A percentile compares a stretch with the other conserved stretches of the same genome.
Evolutionary conservation across 75 land plant species (phyloP).

Genomic region (Ceratopteris richardii): DNA sequence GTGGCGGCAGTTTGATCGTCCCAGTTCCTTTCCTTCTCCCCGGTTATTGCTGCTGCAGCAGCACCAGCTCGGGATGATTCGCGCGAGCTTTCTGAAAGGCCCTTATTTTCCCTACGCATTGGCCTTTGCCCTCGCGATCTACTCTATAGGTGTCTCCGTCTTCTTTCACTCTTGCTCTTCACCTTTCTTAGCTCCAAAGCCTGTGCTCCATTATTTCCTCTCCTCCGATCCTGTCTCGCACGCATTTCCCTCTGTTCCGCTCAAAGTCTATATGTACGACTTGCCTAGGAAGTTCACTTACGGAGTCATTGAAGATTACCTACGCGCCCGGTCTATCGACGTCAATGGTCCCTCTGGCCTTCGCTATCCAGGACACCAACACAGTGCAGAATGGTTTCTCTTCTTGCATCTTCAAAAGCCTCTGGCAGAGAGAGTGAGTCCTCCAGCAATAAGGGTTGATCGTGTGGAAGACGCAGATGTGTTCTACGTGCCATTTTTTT

Average conservation of each 20-base stretch:
- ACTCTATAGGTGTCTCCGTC: constrained; percentile 2
- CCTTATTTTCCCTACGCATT: neutral
- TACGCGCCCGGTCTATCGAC: constrained; percentile 20
- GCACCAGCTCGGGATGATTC: too few species aligned
- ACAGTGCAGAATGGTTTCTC: constrained; percentile 75
- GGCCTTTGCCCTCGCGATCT: constrained; percentile 3
- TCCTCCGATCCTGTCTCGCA: neutral
- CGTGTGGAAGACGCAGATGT: constrained; percentile 64
- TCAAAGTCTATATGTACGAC: constrained; percentile 62
- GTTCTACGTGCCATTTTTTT: constrained; percentile 87
- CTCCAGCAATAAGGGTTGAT: constrained; percentile 30
- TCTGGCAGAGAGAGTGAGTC: constrained; percentile 1
- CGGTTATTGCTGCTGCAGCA: neutral
- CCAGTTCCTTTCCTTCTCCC: neutral
- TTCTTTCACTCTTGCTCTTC: constrained; percentile 9
- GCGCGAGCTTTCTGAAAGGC: neutral
- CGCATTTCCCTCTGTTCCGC: neutral
- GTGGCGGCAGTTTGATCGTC: too few species aligned
- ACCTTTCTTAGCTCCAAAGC: neutral
- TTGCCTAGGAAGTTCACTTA: constrained; percentile 63
- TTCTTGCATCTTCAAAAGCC: constrained; percentile 43
- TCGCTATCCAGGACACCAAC: constrained; percentile 78
- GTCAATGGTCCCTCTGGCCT: neutral
- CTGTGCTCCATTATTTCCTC: constrained; percentile 1
- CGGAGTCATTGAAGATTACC: constrained; percentile 63